Conservation (phyloP, 371 early-diverging fungal species). For the Zychaea mexicana region DNA sequence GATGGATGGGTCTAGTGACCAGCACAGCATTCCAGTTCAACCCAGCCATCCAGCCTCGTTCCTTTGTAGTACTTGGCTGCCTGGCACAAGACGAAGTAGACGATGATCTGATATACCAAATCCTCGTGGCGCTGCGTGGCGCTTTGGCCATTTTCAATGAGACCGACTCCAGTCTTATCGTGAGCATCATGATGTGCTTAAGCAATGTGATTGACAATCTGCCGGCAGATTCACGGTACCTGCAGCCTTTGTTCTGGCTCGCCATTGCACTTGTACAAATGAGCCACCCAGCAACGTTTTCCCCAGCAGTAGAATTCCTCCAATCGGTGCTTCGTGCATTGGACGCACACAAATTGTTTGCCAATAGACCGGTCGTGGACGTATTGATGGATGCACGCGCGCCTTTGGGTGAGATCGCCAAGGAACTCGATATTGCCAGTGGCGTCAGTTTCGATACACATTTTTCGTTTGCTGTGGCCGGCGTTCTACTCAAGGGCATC, state of each 20-base stretch:
- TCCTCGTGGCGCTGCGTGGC: conserved; percentile 82
- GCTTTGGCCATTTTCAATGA: conserved; percentile 85
- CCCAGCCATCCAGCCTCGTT: conserved; percentile 90
- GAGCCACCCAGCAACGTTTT: conserved; percentile 79
- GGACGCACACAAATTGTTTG: conserved; percentile 73
- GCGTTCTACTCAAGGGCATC: conserved; percentile 80
- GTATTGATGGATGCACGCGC: conserved; percentile 72
- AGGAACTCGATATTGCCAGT: conserved; percentile 68
- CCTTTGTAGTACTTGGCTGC: conserved; percentile 93
- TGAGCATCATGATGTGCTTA: conserved; percentile 85
- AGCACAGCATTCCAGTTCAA: conserved; percentile 93
- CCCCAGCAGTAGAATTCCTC: conserved; percentile 69
- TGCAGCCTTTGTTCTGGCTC: conserved; percentile 89
- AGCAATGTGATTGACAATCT: conserved; percentile 83
- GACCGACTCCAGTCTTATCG: conserved; percentile 72
- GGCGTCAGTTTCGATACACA: conserved; percentile 84
- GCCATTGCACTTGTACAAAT: conserved; percentile 85
- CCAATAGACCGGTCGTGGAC: conserved; percentile 59
- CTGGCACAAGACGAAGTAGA: conserved; percentile 87
- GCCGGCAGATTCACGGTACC: conserved; percentile 73
- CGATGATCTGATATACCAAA: conserved; percentile 87
- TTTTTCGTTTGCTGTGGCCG: conserved; percentile 86
- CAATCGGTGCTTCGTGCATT: conserved; percentile 73
- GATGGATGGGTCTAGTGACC: conserved; percentile 92
- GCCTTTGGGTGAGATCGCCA: conserved; percentile 63